Evolutionary conservation across 2,329 filamentous ascomycete genomes (phyloP).

Genomic region (Tolypocladium tundrense): DNA sequence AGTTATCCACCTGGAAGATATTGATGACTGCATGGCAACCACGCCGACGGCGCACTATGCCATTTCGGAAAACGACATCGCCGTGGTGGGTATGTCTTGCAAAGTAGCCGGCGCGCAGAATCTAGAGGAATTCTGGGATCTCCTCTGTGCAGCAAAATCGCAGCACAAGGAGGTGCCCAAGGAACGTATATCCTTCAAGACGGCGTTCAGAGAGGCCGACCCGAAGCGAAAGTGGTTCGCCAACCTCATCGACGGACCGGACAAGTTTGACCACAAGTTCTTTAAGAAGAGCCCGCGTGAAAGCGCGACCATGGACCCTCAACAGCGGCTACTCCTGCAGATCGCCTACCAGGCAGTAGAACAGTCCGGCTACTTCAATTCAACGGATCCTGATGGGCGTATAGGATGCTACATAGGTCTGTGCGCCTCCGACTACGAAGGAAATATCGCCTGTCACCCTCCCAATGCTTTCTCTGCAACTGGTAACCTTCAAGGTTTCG

Average conservation of each 20-base stretch:
- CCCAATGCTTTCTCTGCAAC: constrained; percentile 26
- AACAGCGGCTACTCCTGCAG: constrained; percentile 27
- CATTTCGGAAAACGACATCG: constrained; percentile 12
- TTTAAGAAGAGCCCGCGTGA: constrained; percentile 28
- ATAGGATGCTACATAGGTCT: constrained; percentile 27
- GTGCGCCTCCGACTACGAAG: constrained; percentile 26
- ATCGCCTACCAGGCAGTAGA: constrained; percentile 29
- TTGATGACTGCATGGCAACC: neutral
- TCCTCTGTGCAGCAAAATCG: constrained; percentile 8
- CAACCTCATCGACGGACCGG: constrained; percentile 12
- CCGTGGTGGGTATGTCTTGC: constrained; percentile 28
- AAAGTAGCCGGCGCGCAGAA: constrained; percentile 23
- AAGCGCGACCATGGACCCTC: constrained; percentile 26
- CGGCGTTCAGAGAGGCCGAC: neutral
- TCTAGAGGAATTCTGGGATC: constrained; percentile 22
- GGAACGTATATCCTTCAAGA: neutral
- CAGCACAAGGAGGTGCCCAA: constrained; percentile 1
- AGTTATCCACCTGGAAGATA: neutral
- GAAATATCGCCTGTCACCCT: constrained; percentile 25
- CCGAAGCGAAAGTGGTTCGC: constrained; percentile 8
- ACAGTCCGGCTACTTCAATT: constrained; percentile 12
- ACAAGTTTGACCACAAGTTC: constrained; percentile 27
- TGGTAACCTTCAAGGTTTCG: constrained; percentile 22
- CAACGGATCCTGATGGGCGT: neutral
- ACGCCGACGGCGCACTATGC: neutral